phyloP scores from a whole-genome alignment of 1,139 yeast species.

The Blastobotrys serpentis region DNA sequence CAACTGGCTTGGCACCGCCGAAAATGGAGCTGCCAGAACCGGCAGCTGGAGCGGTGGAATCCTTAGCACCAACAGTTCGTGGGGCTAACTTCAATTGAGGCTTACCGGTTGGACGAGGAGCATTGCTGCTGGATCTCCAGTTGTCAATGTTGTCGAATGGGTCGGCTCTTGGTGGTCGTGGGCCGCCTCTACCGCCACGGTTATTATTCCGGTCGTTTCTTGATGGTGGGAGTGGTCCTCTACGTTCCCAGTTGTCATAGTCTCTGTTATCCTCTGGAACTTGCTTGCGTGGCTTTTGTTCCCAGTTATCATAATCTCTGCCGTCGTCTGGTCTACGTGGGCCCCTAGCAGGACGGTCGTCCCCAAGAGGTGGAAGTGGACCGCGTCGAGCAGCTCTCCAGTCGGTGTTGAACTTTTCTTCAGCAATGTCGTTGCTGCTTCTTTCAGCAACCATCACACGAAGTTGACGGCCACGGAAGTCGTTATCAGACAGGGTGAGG shows the following conservation, averaged over 20 bases:
- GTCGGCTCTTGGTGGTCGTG: conserved; percentile 21
- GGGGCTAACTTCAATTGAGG: conserved; percentile 34
- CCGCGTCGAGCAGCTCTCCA: conserved; percentile 56
- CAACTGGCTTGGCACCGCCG: conserved; percentile 44
- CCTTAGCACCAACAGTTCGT: conserved; percentile 30
- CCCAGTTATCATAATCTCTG: conserved; percentile 36
- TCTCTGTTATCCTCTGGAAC: conserved; percentile 31
- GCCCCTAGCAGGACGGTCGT: conserved; percentile 15
- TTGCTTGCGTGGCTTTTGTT: conserved; percentile 29
- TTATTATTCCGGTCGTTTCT: conserved; percentile 22
- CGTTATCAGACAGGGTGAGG: conserved; percentile 66
- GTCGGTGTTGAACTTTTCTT: conserved; percentile 54
- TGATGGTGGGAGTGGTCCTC: conserved; percentile 35
- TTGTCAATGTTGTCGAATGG: conserved; percentile 31
- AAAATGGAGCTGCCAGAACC: conserved; percentile 26
- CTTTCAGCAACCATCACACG: conserved; percentile 88
- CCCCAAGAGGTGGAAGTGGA: conserved; percentile 25
- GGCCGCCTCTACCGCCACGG: conserved; percentile 20
- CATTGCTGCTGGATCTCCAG: conserved; percentile 26
- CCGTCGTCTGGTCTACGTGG: conserved; percentile 28
- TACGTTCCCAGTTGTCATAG: conserved; percentile 35
- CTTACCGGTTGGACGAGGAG: conserved; percentile 24
- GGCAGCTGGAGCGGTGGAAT: conserved; percentile 24
- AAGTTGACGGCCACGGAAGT: conserved; percentile 65
- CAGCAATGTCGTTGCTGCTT: conserved; percentile 38